A percentile compares a stretch with the other conserved stretches of the same genome.
These are phyloP conservation scores for Hibiscus syriacus DNA, from an alignment of 345 rosid species.

Conservation along the genomic window DNA sequence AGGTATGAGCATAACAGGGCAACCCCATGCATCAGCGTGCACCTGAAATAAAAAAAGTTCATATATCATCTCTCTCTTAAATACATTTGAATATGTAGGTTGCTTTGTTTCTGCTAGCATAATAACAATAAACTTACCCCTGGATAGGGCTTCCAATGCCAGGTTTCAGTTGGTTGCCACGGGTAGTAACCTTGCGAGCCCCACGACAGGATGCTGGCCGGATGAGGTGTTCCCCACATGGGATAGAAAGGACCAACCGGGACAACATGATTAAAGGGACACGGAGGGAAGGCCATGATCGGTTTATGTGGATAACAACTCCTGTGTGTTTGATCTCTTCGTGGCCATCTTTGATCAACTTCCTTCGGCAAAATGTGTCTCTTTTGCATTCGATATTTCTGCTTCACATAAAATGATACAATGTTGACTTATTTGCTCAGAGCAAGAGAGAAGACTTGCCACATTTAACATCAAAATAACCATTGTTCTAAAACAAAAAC, in stretches of 20 bases:
- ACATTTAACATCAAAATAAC: neutral
- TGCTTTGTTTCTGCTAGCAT: neutral
- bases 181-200: slow-evolving; percentile 37
- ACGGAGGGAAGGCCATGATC: slow-evolving; percentile 72
- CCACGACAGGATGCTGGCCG: slow-evolving; percentile 52
- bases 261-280: slow-evolving; percentile 25
- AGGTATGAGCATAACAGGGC: slow-evolving; percentile 62
- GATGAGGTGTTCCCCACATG: slow-evolving; percentile 62
- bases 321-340: slow-evolving; percentile 40
- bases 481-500: neutral
- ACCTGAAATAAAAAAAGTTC: slow-evolving; percentile 34
- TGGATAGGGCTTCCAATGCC: slow-evolving; percentile 73
- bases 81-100: neutral
- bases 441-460: neutral
- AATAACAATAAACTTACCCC: slow-evolving; percentile 31
- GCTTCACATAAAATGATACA: slow-evolving; percentile 25
- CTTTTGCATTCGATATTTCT: slow-evolving; percentile 87
- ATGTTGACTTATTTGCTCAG: neutral
- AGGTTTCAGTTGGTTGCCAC: slow-evolving; percentile 50
- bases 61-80: no score
- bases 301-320: slow-evolving; percentile 52
- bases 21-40: slow-evolving; percentile 88
- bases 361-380: slow-evolving; percentile 77
- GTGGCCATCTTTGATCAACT: slow-evolving; percentile 61
- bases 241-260: slow-evolving; percentile 35